A percentile compares a stretch with the other conserved stretches of the same genome.
Evolutionary conservation across 805 yeast genomes (phyloP).

Genomic region (Candida insectalens): DNA sequence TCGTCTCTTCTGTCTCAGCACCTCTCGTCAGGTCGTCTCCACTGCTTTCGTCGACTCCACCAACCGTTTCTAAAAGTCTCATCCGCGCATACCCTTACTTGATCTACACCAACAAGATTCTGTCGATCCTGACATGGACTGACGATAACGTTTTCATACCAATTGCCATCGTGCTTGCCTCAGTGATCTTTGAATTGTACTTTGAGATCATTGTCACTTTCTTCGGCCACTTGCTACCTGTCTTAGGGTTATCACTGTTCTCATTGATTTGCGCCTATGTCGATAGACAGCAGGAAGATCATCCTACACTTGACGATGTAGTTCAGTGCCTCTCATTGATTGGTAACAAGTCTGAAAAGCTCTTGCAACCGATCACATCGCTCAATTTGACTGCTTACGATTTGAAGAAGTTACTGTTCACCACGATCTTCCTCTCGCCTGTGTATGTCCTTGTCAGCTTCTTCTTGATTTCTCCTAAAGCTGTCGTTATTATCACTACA

Average conservation of each 20-base stretch:
- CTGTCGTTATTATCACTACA: slow-evolving; percentile 50
- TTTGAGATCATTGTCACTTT: slow-evolving; percentile 72
- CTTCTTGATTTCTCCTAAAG: slow-evolving; percentile 63
- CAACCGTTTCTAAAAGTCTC: slow-evolving; percentile 77
- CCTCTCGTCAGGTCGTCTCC: slow-evolving; percentile 50
- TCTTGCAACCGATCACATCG: slow-evolving; percentile 71
- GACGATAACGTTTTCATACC: slow-evolving; percentile 74
- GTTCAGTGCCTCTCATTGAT: slow-evolving; percentile 68
- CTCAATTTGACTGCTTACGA: slow-evolving; percentile 70
- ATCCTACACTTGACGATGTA: slow-evolving; percentile 83
- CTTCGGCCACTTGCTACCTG: slow-evolving; percentile 71
- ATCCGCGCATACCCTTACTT: slow-evolving; percentile 81
- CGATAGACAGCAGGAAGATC: slow-evolving; percentile 45
- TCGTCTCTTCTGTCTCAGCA: background rate
- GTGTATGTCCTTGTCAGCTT: slow-evolving; percentile 62
- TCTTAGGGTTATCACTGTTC: slow-evolving; percentile 49
- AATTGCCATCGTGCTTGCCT: slow-evolving; percentile 46
- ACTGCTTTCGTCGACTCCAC: slow-evolving; percentile 79
- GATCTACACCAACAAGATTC: slow-evolving; percentile 55
- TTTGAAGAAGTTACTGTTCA: slow-evolving; percentile 67
- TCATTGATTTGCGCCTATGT: slow-evolving; percentile 49
- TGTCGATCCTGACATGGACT: slow-evolving; percentile 85
- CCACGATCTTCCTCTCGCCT: slow-evolving; percentile 82
- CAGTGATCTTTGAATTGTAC: slow-evolving; percentile 55
- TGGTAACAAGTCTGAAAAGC: slow-evolving; percentile 64